These are phyloP conservation scores for Chaetomium globosum DNA, from an alignment of 2,329 filamentous ascomycete genomes.

Conservation along the genomic window DNA sequence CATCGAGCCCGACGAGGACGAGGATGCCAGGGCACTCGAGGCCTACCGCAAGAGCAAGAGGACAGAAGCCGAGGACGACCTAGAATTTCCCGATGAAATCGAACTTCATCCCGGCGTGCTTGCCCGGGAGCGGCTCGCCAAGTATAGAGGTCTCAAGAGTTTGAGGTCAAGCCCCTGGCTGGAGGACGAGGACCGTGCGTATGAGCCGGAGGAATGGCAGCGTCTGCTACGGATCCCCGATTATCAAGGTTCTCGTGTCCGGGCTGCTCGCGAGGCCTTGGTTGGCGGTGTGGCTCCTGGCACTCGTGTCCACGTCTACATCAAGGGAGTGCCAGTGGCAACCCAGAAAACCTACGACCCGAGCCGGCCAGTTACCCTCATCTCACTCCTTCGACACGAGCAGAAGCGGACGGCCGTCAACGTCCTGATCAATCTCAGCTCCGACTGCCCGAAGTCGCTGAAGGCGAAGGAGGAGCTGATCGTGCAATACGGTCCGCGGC, in stretches of 20 bases:
- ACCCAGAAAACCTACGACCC: constrained; percentile 54
- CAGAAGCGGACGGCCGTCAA: constrained; percentile 91
- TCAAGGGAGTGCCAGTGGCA: constrained; percentile 56
- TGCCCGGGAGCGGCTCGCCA: constrained; percentile 79
- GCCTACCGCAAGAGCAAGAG: constrained; percentile 78
- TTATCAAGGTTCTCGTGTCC: constrained; percentile 80
- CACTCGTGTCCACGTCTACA: constrained; percentile 77
- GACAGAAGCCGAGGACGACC: constrained; percentile 82
- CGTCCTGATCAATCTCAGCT: constrained; percentile 82
- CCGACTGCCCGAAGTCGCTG: constrained; percentile 73
- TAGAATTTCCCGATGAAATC: constrained; percentile 96
- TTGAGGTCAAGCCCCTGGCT: constrained; percentile 87
- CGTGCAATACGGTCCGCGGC: constrained; percentile 84
- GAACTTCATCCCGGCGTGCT: constrained; percentile 86
- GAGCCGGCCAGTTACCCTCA: constrained; percentile 68
- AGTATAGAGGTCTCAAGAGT: constrained; percentile 91
- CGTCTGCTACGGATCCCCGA: constrained; percentile 85
- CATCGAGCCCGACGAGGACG: constrained; percentile 80
- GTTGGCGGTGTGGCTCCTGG: constrained; percentile 86
- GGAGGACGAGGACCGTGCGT: constrained; percentile 78
- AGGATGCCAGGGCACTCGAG: constrained; percentile 72
- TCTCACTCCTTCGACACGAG: constrained; percentile 89
- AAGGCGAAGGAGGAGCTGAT: constrained; percentile 92
- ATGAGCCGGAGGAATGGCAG: constrained; percentile 88
- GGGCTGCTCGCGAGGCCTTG: constrained; percentile 76